Percentiles rank a stretch among this genome's conserved stretches.
Conservation (phyloP, 805 yeast genomes). For the Ogataea pini region DNA sequence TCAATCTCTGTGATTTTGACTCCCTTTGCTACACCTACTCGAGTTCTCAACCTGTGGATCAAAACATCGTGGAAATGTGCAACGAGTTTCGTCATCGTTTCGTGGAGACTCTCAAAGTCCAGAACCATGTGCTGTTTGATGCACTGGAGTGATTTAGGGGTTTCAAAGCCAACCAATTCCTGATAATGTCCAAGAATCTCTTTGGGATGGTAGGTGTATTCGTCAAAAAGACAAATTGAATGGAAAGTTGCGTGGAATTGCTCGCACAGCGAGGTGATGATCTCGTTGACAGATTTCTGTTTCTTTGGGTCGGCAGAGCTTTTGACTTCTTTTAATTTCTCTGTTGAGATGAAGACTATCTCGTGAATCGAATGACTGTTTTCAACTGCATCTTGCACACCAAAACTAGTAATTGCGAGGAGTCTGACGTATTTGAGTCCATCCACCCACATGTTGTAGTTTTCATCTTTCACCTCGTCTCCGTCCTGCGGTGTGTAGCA, state of each 20-base stretch:
- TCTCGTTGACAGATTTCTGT: constrained; percentile 14
- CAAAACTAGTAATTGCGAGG: constrained; percentile 25
- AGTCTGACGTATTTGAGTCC: constrained; percentile 26
- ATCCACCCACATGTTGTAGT: constrained; percentile 24
- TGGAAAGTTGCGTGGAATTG: constrained; percentile 24
- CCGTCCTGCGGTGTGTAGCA: constrained; percentile 19
- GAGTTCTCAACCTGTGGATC: constrained; percentile 19
- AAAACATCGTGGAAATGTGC: constrained; percentile 21
- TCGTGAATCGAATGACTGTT: constrained; percentile 17
- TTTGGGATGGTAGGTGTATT: constrained; percentile 24
- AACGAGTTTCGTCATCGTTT: constrained; percentile 13
- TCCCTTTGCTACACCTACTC: constrained; percentile 19
- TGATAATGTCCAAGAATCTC: constrained; percentile 23
- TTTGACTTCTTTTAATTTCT: constrained; percentile 7
- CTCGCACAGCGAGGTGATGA: constrained; percentile 19
- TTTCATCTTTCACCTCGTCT: constrained; percentile 12
- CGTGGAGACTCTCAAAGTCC: constrained; percentile 26
- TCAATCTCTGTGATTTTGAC: constrained; percentile 26
- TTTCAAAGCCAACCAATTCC: constrained; percentile 13
- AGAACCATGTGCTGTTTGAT: constrained; percentile 22
- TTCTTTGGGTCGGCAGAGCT: too few relatives aligned
- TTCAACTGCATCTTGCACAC: constrained; percentile 4
- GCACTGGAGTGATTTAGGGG: constrained; percentile 2
- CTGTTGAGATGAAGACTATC: constrained; percentile 26
- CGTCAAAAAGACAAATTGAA: constrained; percentile 30